A percentile compares a stretch with the other conserved stretches of the same genome.
Conservation (phyloP, 2,329 filamentous ascomycete genomes). For the Colletotrichum magnum region DNA sequence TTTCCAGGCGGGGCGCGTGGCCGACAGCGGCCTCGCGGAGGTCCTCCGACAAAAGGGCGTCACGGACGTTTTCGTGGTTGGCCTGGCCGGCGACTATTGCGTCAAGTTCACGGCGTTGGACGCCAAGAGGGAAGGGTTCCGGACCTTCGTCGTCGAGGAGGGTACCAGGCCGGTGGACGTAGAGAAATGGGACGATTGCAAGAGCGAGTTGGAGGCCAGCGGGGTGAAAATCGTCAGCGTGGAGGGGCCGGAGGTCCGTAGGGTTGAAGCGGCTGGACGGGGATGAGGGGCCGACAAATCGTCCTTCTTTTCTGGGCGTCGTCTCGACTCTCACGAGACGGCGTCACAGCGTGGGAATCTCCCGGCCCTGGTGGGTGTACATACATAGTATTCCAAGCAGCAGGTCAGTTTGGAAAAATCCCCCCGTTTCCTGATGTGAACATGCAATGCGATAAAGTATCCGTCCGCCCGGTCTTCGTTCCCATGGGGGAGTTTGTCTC, state of each 20-base stretch:
- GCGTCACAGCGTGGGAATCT: constrained; percentile 1
- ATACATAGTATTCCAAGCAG: not conserved
- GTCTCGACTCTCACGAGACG: constrained; percentile 7
- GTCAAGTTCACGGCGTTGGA: constrained; percentile 87
- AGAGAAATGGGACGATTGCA: constrained; percentile 68
- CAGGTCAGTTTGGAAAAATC: constrained; percentile 2
- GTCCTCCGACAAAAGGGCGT: constrained; percentile 70
- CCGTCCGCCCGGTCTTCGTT: constrained; percentile 20
- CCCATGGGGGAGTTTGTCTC: not conserved
- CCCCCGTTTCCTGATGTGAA: constrained; percentile 23
- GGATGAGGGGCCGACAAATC: constrained; percentile 26
- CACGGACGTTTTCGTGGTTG: constrained; percentile 88
- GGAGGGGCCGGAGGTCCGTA: constrained; percentile 68
- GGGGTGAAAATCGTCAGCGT: constrained; percentile 76
- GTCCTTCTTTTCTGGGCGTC: not conserved
- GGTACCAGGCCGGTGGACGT: constrained; percentile 81
- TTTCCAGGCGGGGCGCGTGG: constrained; percentile 73
- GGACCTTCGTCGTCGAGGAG: constrained; percentile 82
- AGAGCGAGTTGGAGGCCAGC: constrained; percentile 65
- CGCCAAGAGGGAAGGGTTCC: constrained; percentile 81
- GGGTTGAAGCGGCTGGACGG: constrained; percentile 51
- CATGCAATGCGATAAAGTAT: constrained; percentile 19
- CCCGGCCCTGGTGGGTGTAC: not conserved
- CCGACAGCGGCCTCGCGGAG: constrained; percentile 74
- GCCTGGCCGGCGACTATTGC: constrained; percentile 91